Conservation (phyloP, 306 rosid species). For the Rosa rugosa region DNA sequence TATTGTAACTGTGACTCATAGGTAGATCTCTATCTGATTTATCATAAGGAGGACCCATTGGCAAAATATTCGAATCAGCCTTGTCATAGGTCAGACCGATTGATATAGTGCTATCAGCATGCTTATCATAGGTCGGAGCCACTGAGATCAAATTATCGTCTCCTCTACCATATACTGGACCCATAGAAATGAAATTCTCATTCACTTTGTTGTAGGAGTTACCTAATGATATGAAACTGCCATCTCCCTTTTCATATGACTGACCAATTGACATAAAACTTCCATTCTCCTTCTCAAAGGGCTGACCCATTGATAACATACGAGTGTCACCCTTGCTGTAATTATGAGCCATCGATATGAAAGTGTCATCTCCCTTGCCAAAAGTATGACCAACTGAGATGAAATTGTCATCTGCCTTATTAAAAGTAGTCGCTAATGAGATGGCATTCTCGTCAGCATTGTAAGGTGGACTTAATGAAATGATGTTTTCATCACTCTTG, state of each 20-base stretch:
- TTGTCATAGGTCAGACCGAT: constrained; percentile 59
- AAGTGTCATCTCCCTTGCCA: constrained; percentile 65
- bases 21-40: constrained; percentile 52
- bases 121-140: constrained; percentile 56
- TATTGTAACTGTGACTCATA: constrained; percentile 47
- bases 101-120: constrained; percentile 47
- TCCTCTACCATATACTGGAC: constrained; percentile 55
- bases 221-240: constrained; percentile 59
- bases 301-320: constrained; percentile 64
- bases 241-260: constrained; percentile 63
- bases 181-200: constrained; percentile 57
- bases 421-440: constrained; percentile 50
- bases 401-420: constrained; percentile 54
- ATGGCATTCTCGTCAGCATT: constrained; percentile 42
- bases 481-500: constrained; percentile 51
- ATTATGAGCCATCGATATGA: constrained; percentile 65
- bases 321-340: constrained; percentile 58
- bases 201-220: constrained; percentile 65
- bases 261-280: constrained; percentile 77
- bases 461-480: constrained; percentile 58
- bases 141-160: constrained; percentile 59
- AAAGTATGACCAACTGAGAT: constrained; percentile 59
- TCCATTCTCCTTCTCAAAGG: constrained; percentile 64
- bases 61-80: constrained; percentile 48
- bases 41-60: constrained; percentile 49